Evolutionary conservation across 805 yeast genomes (phyloP), one percentile per base, ranked within the genome.

Genomic region (Wickerhamiella nectarea): DNA sequence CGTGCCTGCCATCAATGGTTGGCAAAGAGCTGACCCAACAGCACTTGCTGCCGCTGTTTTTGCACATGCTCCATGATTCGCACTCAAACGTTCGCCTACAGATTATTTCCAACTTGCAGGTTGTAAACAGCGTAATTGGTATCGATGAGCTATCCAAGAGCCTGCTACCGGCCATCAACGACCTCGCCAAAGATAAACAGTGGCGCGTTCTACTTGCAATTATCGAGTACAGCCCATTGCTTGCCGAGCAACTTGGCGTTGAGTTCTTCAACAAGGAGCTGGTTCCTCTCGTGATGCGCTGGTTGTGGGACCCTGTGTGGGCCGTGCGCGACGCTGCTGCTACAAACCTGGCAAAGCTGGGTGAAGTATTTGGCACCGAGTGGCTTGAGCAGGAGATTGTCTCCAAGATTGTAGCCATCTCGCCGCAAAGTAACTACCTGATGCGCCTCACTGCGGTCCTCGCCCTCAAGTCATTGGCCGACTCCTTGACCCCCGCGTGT

Each of bases 131-230:
- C 55, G 94, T 87, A 42, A 82, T 91, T 54, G 98, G 98, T 24
- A 85, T 91, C 51, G 87, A 80, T 53, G 67, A 82, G 48, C 70
- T 91, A 51, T 79, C 94, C 20, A 87, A 86, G 55, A 80, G 86
- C 33, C 69, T 91, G 50, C 70, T 91, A 52, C 99, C 99, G 3
- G 97, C 98, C 2, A 89, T 91, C 52, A 79, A 94, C 9, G 95
- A 89, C 52, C 71, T 91, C 52, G 97, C 98, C 9, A 87, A 86
- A 59, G 98, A 91, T 65, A 80, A 80, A 56, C 89, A 87, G 58
- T 91, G 99, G 99, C 77, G 99, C 58, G 96, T 91, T 22, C 77
- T 97, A 59, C 71, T 91, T 59, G 97, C 97, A 9, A 91, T 91
- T 49, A 91, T 91, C 57, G 94, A 91, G 61, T 91, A 91, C 65